Conservation (phyloP, 169 alveolate genomes). For the Cryptosporidium parvum region DNA sequence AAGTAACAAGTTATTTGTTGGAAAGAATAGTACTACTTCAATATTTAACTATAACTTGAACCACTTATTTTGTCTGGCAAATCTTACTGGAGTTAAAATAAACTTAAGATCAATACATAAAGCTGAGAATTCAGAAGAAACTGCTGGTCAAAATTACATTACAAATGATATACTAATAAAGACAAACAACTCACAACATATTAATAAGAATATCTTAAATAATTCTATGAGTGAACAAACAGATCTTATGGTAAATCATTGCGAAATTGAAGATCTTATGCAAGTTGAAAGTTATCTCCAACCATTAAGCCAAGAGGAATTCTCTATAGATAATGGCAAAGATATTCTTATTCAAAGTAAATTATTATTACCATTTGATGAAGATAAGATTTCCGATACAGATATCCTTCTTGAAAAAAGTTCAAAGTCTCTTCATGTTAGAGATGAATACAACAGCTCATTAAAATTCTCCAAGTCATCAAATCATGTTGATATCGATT, state of each 20-base stretch:
- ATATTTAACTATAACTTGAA: slow-evolving; percentile 38
- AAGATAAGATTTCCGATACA: background rate
- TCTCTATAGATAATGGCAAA: background rate
- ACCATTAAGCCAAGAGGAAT: background rate
- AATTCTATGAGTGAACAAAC: background rate
- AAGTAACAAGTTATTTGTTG: slow-evolving; percentile 6
- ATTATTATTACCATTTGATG: slow-evolving; percentile 16
- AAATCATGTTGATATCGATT: slow-evolving; percentile 30
- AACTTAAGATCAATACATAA: slow-evolving; percentile 20
- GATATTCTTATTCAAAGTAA: background rate
- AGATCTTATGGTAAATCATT: slow-evolving; percentile 17
- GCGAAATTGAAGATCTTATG: slow-evolving; percentile 21
- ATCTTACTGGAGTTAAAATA: slow-evolving; percentile 27
- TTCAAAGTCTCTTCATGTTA: slow-evolving; percentile 33
- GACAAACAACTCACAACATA: background rate
- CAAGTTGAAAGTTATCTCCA: background rate
- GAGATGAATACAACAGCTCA: slow-evolving; percentile 19
- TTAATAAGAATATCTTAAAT: background rate
- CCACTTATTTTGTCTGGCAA: slow-evolving; percentile 66
- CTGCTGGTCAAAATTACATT: no score
- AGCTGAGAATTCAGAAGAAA: background rate
- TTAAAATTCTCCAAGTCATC: slow-evolving; percentile 8
- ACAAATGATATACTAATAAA: background rate
- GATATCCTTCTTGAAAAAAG: slow-evolving; percentile 29
- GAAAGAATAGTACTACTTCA: slow-evolving; percentile 18